These are phyloP conservation scores for Coemansia sp. DNA, from an alignment of 192 early-diverging fungal species.

Conservation along the genomic window DNA sequence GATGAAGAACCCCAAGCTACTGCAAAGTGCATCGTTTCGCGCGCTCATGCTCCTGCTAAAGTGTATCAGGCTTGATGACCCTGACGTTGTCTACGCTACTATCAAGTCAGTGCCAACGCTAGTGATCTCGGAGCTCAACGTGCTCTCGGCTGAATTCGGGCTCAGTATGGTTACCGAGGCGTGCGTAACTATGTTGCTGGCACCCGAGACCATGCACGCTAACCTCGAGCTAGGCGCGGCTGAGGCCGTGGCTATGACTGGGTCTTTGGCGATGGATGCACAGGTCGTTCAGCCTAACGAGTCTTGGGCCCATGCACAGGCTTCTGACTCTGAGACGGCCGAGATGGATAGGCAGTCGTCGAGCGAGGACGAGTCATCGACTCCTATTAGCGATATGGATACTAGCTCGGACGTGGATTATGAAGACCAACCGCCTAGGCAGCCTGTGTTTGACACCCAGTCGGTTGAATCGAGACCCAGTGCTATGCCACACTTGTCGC, in stretches of 20 bases:
- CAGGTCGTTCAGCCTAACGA: neutral
- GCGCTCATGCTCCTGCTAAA: conserved; percentile 45
- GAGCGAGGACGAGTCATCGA: conserved; percentile 1
- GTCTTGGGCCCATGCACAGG: neutral
- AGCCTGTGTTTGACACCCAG: neutral
- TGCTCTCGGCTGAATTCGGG: conserved; percentile 40
- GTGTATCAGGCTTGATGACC: conserved; percentile 36
- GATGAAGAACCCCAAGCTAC: conserved; percentile 34
- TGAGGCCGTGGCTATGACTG: neutral
- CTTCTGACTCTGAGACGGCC: neutral
- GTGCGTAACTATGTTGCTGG: conserved; percentile 26
- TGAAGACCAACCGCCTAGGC: neutral
- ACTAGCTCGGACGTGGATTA: conserved; percentile 42
- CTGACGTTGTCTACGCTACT: conserved; percentile 16
- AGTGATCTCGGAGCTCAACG: conserved; percentile 36
- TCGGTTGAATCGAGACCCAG: neutral
- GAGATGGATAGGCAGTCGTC: conserved; percentile 21
- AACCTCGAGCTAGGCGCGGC: neutral
- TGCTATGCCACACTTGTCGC: neutral
- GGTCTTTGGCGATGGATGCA: neutral
- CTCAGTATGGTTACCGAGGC: conserved; percentile 33
- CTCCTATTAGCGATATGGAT: conserved; percentile 44
- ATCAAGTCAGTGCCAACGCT: conserved; percentile 13
- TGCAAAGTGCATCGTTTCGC: conserved; percentile 27
- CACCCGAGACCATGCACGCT: neutral